Percentiles rank a stretch among this genome's conserved stretches.
These are phyloP conservation scores for Fusarium gaditjirri DNA, from an alignment of 2,329 filamentous ascomycete genomes.

Conservation along the genomic window DNA sequence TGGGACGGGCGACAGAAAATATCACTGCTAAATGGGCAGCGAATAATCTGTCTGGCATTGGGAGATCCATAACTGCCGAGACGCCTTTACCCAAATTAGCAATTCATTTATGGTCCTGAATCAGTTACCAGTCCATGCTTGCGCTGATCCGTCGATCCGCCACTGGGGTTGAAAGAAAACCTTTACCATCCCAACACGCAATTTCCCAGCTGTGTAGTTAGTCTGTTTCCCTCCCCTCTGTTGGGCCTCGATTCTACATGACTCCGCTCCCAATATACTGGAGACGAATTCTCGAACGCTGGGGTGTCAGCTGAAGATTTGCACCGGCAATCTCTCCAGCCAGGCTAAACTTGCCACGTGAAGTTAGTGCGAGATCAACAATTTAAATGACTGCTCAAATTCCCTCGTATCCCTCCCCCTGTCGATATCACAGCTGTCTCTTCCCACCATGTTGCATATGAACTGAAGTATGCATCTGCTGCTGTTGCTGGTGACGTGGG, in stretches of 20 bases:
- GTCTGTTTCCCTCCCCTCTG: fast-evolving
- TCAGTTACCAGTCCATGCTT: background rate
- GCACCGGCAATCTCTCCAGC: background rate
- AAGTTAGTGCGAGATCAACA: background rate
- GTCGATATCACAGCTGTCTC: background rate
- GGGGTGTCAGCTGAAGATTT: background rate
- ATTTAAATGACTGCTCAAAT: background rate
- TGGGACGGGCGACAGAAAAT: background rate
- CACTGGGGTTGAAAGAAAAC: background rate
- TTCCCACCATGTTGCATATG: background rate
- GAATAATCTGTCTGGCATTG: fast-evolving
- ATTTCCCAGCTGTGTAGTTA: fast-evolving
- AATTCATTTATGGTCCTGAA: background rate
- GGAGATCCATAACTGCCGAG: background rate
- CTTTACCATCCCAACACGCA: fast-evolving
- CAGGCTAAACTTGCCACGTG: background rate
- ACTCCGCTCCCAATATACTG: background rate
- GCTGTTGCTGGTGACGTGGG: slow-evolving; percentile 9
- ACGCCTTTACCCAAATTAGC: background rate
- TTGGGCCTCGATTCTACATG: background rate
- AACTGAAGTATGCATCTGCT: slow-evolving; percentile 4
- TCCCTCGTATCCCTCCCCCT: background rate
- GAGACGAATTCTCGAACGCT: background rate
- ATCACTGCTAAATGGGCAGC: fast-evolving
- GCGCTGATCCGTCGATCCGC: background rate